Evolutionary conservation across 1,284 basidiomycete genomes (phyloP).

Genomic region (Phlebopus sp.): DNA sequence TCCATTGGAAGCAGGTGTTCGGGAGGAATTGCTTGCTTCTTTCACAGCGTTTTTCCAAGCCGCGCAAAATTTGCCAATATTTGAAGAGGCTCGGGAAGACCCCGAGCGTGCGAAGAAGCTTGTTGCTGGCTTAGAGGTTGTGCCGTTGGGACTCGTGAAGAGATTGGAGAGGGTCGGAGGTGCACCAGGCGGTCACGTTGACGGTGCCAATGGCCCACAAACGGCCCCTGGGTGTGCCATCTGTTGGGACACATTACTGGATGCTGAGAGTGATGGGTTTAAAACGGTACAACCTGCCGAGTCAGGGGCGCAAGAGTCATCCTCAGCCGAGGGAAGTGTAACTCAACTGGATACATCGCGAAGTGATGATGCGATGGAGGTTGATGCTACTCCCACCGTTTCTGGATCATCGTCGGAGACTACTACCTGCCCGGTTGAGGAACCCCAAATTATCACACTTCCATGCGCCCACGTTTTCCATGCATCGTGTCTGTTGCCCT

Average conservation of each 20-base stretch:
- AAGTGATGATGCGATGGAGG: conserved; percentile 16
- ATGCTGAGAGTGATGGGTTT: conserved; percentile 45
- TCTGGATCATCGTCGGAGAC: not conserved
- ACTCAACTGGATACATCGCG: conserved; percentile 9
- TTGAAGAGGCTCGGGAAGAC: conserved; percentile 53
- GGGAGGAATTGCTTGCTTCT: conserved; percentile 28
- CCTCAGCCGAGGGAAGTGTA: conserved; percentile 9
- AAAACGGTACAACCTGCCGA: conserved; percentile 25
- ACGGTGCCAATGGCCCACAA: conserved; percentile 36
- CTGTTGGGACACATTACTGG: conserved; percentile 68
- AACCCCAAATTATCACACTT: conserved; percentile 49
- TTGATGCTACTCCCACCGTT: conserved; percentile 15
- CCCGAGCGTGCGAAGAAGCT: conserved; percentile 61
- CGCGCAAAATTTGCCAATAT: conserved; percentile 17
- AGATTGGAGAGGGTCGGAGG: conserved; percentile 59
- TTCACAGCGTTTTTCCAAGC: conserved; percentile 32
- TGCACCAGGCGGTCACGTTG: conserved; percentile 36
- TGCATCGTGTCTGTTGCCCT: conserved; percentile 68
- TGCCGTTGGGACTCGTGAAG: conserved; percentile 63
- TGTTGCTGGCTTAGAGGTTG: conserved; percentile 60
- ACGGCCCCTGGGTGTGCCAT: conserved; percentile 57
- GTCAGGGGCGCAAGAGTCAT: conserved; percentile 10
- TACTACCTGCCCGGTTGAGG: conserved; percentile 11
- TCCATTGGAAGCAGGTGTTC: conserved; percentile 20
- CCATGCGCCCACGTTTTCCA: conserved; percentile 81